These are phyloP conservation scores for Colletotrichum scovillei DNA, from an alignment of 2,329 filamentous ascomycete species.

Conservation along the genomic window DNA sequence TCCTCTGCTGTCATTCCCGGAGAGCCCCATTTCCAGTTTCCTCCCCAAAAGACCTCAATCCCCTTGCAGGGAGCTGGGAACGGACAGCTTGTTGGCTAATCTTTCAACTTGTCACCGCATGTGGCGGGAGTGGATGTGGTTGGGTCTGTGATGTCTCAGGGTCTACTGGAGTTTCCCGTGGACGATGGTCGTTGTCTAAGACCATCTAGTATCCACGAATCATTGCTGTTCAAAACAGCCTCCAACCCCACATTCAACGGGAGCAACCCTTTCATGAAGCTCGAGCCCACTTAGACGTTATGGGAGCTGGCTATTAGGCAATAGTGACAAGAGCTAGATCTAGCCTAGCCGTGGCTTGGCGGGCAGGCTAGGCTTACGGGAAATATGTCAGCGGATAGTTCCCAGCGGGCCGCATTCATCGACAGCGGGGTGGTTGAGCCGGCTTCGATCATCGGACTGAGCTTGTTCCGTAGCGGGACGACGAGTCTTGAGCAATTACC, in stretches of 20 bases:
- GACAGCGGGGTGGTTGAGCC: neutral
- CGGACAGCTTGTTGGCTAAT: neutral
- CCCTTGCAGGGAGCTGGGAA: neutral
- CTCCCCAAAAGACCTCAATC: neutral
- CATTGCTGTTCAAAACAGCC: neutral
- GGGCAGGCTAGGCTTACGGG: neutral
- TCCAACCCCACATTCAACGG: slow-evolving; percentile 22
- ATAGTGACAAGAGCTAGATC: neutral
- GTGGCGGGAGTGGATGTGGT: neutral
- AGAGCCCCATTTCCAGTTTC: neutral
- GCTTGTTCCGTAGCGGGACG: neutral
- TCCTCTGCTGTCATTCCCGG: neutral
- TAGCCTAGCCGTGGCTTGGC: slow-evolving; percentile 1
- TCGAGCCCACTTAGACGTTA: slow-evolving; percentile 13
- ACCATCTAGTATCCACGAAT: slow-evolving; percentile 1
- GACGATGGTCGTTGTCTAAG: neutral
- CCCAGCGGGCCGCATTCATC: slow-evolving; percentile 28
- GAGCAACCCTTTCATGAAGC: neutral
- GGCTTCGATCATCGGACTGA: slow-evolving; percentile 5
- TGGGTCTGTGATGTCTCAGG: neutral
- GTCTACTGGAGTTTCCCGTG: slow-evolving; percentile 6
- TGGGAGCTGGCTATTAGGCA: neutral
- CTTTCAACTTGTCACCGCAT: slow-evolving; percentile 3
- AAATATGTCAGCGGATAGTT: slow-evolving; percentile 13
- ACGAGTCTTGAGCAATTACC: neutral